A percentile compares a stretch with the other conserved stretches of the same genome.
Evolutionary conservation across 2,329 filamentous ascomycete genomes (phyloP).

Genomic region (Diaporthe nobilis): DNA sequence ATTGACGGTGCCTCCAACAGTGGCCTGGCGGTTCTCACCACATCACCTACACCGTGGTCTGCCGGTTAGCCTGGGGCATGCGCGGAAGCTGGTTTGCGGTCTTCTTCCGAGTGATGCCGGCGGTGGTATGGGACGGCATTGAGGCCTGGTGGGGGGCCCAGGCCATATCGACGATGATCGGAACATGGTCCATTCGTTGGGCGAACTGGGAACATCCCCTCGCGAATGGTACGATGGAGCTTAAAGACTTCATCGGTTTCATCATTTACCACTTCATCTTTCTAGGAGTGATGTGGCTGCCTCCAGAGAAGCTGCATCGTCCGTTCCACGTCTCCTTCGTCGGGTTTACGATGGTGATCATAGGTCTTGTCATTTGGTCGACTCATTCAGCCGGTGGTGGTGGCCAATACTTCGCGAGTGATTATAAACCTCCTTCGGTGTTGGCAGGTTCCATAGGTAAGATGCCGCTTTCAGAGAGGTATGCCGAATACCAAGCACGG

Average conservation of each 20-base stretch:
- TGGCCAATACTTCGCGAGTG: conserved; percentile 25
- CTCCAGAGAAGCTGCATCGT: conserved; percentile 31
- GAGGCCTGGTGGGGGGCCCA: conserved; percentile 37
- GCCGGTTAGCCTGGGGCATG: conserved; percentile 31
- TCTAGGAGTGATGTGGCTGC: conserved; percentile 34
- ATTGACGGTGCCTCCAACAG: conserved; percentile 1
- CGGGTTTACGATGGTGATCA: conserved; percentile 19
- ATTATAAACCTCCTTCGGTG: conserved; percentile 31
- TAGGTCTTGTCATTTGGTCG: conserved; percentile 36
- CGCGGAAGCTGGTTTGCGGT: conserved; percentile 32
- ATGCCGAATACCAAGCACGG: not conserved
- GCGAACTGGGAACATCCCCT: conserved; percentile 22
- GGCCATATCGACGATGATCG: conserved; percentile 35
- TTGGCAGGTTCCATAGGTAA: conserved; percentile 34
- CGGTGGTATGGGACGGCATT: conserved; percentile 35
- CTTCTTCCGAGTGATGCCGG: conserved; percentile 38
- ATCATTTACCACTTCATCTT: conserved; percentile 32
- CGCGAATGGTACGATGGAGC: conserved; percentile 34
- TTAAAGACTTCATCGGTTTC: conserved; percentile 36
- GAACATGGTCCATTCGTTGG: conserved; percentile 28
- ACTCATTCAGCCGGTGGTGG: conserved; percentile 25
- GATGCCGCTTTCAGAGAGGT: not conserved
- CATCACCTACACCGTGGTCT: conserved; percentile 33
- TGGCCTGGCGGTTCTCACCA: conserved; percentile 36
- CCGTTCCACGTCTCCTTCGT: conserved; percentile 35